Evolutionary conservation across 495 filamentous ascomycete genomes (phyloP).

Genomic region (Stereocaulon alpinum): DNA sequence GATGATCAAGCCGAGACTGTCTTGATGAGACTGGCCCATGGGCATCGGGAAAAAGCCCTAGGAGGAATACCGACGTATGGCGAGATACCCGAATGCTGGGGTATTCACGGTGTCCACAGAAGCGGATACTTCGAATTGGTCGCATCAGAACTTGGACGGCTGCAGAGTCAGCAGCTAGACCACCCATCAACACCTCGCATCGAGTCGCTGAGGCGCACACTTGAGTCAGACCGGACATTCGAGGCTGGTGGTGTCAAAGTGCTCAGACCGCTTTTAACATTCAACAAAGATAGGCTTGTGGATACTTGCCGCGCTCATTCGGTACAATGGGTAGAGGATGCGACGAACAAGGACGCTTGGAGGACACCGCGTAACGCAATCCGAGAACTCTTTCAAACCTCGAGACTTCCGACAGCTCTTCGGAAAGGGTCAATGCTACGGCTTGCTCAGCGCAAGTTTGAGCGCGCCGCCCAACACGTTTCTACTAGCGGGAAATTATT

Average conservation of each 20-base stretch:
- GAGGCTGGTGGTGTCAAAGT: slow-evolving; percentile 63
- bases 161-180: neutral
- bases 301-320: slow-evolving; percentile 57
- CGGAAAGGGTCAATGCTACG: slow-evolving; percentile 52
- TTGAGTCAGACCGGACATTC: slow-evolving; percentile 18
- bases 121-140: slow-evolving; percentile 43
- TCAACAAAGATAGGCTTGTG: slow-evolving; percentile 60
- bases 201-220: neutral
- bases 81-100: slow-evolving; percentile 74
- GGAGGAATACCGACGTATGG: slow-evolving; percentile 52
- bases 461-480: slow-evolving; percentile 25
- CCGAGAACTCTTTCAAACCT: slow-evolving; percentile 48
- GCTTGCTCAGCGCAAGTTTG: slow-evolving; percentile 34
- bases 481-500: slow-evolving; percentile 22
- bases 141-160: neutral
- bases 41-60: slow-evolving; percentile 54
- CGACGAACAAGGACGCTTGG: slow-evolving; percentile 72
- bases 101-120: slow-evolving; percentile 56
- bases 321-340: slow-evolving; percentile 71
- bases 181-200: neutral
- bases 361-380: slow-evolving; percentile 73
- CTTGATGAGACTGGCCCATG: slow-evolving; percentile 56
- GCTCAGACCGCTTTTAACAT: slow-evolving; percentile 63
- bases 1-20: slow-evolving; percentile 86
- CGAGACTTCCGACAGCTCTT: slow-evolving; percentile 59